Conservation (phyloP, 176 grass and related monocot genomes). For the Melocanna baccifera region DNA sequence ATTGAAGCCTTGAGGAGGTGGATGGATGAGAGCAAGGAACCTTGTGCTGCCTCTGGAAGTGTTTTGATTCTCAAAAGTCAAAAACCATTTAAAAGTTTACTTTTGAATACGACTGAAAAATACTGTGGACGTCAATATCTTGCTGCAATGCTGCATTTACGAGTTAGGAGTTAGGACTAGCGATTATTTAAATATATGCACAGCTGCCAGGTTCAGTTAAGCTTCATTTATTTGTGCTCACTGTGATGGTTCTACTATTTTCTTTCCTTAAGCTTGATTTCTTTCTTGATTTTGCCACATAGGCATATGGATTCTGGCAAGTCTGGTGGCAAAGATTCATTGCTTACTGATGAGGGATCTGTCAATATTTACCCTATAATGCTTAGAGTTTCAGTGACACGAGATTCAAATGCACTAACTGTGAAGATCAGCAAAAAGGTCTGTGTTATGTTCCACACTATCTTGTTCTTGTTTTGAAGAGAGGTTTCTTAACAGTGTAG, state of each 20-base stretch:
- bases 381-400: constrained; percentile 65
- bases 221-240: background rate
- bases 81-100: background rate
- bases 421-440: constrained; percentile 96
- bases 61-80: background rate
- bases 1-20: background rate
- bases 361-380: constrained; percentile 77
- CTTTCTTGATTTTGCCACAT: background rate
- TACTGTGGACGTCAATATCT: background rate
- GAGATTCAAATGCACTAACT: constrained; percentile 56
- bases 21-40: constrained; percentile 17
- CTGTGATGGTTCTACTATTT: background rate
- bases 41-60: background rate
- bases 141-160: background rate
- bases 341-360: constrained; percentile 29
- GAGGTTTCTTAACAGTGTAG: background rate
- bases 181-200: background rate
- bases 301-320: constrained; percentile 53
- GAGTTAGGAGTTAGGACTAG: constrained; percentile 5
- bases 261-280: constrained; percentile 2
- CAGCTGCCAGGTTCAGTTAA: background rate
- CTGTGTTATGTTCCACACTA: constrained; percentile 10
- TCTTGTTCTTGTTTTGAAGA: constrained; percentile 19
- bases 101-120: background rate
- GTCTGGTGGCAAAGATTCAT: constrained; percentile 11